Evolutionary conservation across 2,329 filamentous ascomycete genomes (phyloP).

Genomic region (Colletotrichum sp.): DNA sequence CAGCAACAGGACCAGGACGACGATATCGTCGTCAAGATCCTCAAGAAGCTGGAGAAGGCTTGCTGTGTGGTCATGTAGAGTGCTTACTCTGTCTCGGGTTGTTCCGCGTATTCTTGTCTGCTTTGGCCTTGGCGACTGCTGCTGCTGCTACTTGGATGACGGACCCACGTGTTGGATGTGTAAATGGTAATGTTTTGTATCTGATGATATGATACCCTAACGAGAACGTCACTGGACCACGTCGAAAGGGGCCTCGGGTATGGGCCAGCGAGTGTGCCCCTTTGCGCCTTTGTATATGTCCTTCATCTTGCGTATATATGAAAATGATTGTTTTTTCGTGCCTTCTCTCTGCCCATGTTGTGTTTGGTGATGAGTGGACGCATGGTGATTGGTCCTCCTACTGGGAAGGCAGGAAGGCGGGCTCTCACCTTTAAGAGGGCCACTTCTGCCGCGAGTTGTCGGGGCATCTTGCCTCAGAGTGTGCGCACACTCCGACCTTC

Average conservation of each 20-base stretch:
- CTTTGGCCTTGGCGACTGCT: background rate
- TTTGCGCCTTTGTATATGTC: background rate
- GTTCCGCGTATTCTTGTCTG: background rate
- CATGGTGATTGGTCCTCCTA: background rate
- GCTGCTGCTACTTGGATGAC: background rate
- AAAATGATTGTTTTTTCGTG: background rate
- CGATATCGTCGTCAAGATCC: slow-evolving; percentile 64
- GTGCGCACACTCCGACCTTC: background rate
- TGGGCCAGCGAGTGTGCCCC: background rate
- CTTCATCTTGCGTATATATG: background rate
- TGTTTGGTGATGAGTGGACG: no score
- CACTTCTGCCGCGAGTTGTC: background rate
- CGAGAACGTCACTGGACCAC: background rate
- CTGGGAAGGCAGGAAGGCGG: background rate
- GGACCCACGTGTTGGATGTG: background rate
- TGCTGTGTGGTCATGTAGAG: slow-evolving; percentile 80
- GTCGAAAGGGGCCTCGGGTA: background rate
- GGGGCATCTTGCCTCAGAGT: background rate
- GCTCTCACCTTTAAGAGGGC: background rate
- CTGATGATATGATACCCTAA: background rate
- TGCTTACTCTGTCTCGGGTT: background rate
- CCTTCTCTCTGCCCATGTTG: background rate
- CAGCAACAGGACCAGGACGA: slow-evolving; percentile 60
- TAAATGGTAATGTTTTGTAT: slow-evolving; percentile 5
- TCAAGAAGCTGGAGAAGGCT: slow-evolving; percentile 69